These are phyloP conservation scores for Penicillium egyptiacum DNA, from an alignment of 495 filamentous ascomycete species.

Conservation along the genomic window DNA sequence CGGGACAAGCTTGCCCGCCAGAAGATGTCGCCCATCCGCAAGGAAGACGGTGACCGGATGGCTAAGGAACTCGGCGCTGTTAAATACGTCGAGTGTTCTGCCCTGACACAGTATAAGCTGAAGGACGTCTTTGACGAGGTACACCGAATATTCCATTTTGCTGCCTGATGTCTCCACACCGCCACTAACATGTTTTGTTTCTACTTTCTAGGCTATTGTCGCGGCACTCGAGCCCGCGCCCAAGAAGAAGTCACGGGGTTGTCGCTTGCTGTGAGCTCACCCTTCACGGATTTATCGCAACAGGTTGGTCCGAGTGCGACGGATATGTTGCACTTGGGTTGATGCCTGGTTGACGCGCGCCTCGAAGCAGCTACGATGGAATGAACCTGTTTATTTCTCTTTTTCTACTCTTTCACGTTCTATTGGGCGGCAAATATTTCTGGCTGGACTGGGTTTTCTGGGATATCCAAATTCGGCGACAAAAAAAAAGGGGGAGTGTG, in stretches of 20 bases:
- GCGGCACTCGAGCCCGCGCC: conserved; percentile 83
- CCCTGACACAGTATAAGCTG: conserved; percentile 94
- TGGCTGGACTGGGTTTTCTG: conserved; percentile 17
- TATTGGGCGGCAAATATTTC: conserved; percentile 20
- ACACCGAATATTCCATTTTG: conserved; percentile 25
- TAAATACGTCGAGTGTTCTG: conserved; percentile 98
- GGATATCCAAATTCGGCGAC: conserved; percentile 20
- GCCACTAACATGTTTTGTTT: conserved; percentile 23
- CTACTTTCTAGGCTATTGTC: conserved; percentile 69
- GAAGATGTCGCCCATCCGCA: conserved; percentile 87
- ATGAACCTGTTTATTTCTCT: conserved; percentile 31
- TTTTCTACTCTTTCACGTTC: conserved; percentile 21
- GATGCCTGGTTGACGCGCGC: conserved; percentile 17
- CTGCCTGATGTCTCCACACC: conserved; percentile 8
- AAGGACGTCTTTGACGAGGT: conserved; percentile 99
- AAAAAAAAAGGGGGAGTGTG: conserved; percentile 8
- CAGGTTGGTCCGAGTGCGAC: conserved; percentile 27
- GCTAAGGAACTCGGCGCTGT: conserved; percentile 94
- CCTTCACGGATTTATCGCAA: conserved; percentile 13
- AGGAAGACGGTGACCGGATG: conserved; percentile 93
- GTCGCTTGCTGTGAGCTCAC: conserved; percentile 42
- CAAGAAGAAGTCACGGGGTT: conserved; percentile 59
- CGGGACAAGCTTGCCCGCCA: conserved; percentile 91
- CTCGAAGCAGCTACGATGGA: conserved; percentile 33
- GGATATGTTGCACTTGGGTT: conserved; percentile 1